phyloP scores from a whole-genome alignment of 2,329 filamentous ascomycete species.

The Aspergillus spinulosporus region DNA sequence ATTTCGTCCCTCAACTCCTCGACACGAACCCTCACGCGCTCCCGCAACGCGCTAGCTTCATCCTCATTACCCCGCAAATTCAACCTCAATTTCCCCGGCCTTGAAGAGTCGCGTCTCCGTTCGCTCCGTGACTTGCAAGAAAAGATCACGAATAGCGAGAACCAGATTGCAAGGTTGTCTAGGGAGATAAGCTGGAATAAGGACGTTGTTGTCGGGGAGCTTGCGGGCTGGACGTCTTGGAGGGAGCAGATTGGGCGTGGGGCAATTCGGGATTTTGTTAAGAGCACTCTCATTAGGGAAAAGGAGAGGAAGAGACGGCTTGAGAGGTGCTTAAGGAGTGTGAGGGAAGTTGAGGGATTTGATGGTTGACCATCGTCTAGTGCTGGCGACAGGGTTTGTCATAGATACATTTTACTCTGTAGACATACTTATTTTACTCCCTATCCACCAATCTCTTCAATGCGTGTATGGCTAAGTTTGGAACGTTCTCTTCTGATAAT shows the following conservation, averaged over 20 bases:
- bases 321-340: conserved; percentile 70
- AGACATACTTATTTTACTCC: background rate
- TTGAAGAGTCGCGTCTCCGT: conserved; percentile 84
- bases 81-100: conserved; percentile 47
- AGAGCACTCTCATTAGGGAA: conserved; percentile 77
- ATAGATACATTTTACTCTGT: conserved; percentile 2
- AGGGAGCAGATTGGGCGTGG: conserved; percentile 74
- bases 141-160: conserved; percentile 68
- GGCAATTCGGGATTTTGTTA: conserved; percentile 74
- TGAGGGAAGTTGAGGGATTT: conserved; percentile 37
- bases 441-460: background rate
- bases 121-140: conserved; percentile 82
- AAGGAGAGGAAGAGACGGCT: conserved; percentile 76
- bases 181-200: conserved; percentile 88
- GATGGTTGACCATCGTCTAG: too few relatives aligned
- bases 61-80: conserved; percentile 48
- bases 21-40: conserved; percentile 75
- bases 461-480: background rate
- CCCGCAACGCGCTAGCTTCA: conserved; percentile 72
- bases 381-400: background rate
- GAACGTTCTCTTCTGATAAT: background rate
- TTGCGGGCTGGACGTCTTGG: conserved; percentile 92
- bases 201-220: conserved; percentile 84
- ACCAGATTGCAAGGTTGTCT: conserved; percentile 72
- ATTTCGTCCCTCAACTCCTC: conserved; percentile 74